Evolutionary conservation across 306 rosid genomes (phyloP).

Genomic region (Lathyrus tuberosus): DNA sequence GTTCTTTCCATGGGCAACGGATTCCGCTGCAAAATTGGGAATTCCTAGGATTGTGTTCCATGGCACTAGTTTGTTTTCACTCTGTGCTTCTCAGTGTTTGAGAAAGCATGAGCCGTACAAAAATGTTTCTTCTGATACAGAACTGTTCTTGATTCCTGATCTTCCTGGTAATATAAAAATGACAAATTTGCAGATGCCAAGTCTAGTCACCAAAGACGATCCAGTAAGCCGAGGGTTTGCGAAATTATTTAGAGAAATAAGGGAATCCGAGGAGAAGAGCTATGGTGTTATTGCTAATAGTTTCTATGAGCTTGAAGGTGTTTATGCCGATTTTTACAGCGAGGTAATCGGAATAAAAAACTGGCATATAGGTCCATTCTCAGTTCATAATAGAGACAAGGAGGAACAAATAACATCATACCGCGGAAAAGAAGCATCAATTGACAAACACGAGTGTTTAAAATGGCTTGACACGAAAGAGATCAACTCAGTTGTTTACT

Average conservation of each 20-base stretch:
- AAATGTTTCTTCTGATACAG: slow-evolving; percentile 47
- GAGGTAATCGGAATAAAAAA: slow-evolving; percentile 45
- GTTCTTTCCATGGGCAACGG: slow-evolving; percentile 43
- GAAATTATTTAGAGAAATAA: too few relatives aligned
- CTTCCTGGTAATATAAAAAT: slow-evolving; percentile 48
- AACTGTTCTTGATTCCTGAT: slow-evolving; percentile 44
- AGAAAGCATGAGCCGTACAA: slow-evolving; percentile 34
- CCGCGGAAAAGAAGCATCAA: neutral
- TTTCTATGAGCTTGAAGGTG: slow-evolving; percentile 61
- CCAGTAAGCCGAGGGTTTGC: too few relatives aligned
- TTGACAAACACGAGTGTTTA: slow-evolving; percentile 34
- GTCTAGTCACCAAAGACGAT: too few relatives aligned
- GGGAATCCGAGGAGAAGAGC: slow-evolving; percentile 41
- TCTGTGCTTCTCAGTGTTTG: slow-evolving; percentile 23
- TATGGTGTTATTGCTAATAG: slow-evolving; percentile 60
- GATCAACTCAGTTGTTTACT: slow-evolving; percentile 53
- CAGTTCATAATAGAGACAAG: slow-evolving; percentile 35
- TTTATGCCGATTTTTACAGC: slow-evolving; percentile 48
- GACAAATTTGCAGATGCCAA: slow-evolving; percentile 41
- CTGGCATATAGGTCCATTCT: slow-evolving; percentile 75
- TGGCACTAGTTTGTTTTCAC: slow-evolving; percentile 37
- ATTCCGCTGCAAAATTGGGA: slow-evolving; percentile 39
- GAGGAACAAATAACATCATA: too few relatives aligned
- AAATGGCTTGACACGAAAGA: slow-evolving; percentile 46
- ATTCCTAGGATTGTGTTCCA: slow-evolving; percentile 47